Percentiles rank a stretch among this genome's conserved stretches.
Evolutionary conservation across 805 yeast genomes (phyloP).

Genomic region (Scheffersomyces spartinae): DNA sequence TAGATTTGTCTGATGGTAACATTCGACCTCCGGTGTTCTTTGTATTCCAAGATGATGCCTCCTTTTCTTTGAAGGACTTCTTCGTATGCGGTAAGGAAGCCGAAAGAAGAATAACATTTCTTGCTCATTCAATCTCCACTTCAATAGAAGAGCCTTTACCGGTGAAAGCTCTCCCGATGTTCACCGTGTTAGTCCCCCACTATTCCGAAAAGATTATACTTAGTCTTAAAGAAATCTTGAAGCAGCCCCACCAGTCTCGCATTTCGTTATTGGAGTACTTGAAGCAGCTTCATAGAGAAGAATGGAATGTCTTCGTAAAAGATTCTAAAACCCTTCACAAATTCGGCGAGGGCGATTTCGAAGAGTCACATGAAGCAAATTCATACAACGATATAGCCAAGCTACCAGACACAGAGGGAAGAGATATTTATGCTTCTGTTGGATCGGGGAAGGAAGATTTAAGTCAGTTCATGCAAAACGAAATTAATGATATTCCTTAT

Average conservation of each 20-base stretch:
- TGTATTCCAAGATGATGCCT: slow-evolving; percentile 35
- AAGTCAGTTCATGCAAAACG: slow-evolving; percentile 17
- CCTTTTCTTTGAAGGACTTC: slow-evolving; percentile 23
- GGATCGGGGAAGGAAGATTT: slow-evolving; percentile 5
- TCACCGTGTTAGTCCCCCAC: slow-evolving; percentile 42
- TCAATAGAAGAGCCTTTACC: slow-evolving; percentile 38
- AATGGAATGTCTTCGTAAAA: slow-evolving; percentile 73
- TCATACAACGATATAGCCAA: slow-evolving; percentile 3
- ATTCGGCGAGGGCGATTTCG: not conserved
- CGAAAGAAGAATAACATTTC: slow-evolving; percentile 39
- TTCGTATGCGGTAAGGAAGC: slow-evolving; percentile 37
- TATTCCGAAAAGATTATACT: slow-evolving; percentile 39
- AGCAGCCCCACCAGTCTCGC: slow-evolving; percentile 33
- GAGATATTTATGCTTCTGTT: slow-evolving; percentile 9
- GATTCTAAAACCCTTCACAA: slow-evolving; percentile 45
- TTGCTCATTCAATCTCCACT: slow-evolving; percentile 41
- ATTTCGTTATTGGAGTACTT: slow-evolving; percentile 66
- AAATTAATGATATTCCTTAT: slow-evolving; percentile 54
- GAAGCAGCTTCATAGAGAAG: slow-evolving; percentile 57
- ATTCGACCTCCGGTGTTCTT: slow-evolving; percentile 35
- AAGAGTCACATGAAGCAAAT: not conserved
- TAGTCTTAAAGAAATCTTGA: slow-evolving; percentile 33
- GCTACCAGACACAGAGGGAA: slow-evolving; percentile 3
- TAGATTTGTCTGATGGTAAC: no score
- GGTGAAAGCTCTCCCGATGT: slow-evolving; percentile 35